Conservation (phyloP, 2,329 filamentous ascomycete species). For the Fusarium palustre region DNA sequence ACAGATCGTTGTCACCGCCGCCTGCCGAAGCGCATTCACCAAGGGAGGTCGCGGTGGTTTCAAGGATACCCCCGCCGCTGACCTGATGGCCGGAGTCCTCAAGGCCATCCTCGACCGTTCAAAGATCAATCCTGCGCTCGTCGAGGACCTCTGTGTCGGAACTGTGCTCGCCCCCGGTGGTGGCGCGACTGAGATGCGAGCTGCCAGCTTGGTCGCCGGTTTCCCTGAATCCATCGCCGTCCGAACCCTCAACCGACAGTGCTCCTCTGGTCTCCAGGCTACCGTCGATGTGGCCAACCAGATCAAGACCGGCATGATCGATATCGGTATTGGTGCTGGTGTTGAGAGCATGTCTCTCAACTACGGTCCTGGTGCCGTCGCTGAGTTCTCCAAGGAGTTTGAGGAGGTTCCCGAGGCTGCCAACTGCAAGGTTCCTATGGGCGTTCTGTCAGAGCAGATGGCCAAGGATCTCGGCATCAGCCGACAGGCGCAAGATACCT, state of each 20-base stretch:
- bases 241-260: conserved; percentile 91
- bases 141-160: conserved; percentile 94
- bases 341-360: conserved; percentile 96
- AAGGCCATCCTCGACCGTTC: conserved; percentile 85
- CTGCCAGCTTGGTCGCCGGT: conserved; percentile 88
- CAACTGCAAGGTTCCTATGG: conserved; percentile 99
- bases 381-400: conserved; percentile 91
- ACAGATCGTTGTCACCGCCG: conserved; percentile 90
- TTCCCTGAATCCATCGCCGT: conserved; percentile 89
- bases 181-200: conserved; percentile 96
- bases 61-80: conserved; percentile 91
- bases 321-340: conserved; percentile 91
- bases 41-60: conserved; percentile 94
- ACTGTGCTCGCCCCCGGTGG: conserved; percentile 92
- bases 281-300: conserved; percentile 95
- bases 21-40: conserved; percentile 90
- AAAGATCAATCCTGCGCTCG: conserved; percentile 85
- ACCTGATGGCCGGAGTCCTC: conserved; percentile 87
- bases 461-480: conserved; percentile 82
- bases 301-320: conserved; percentile 92
- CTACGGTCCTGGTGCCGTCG: conserved; percentile 89
- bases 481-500: conserved; percentile 85
- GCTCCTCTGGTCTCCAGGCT: conserved; percentile 91
- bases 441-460: conserved; percentile 93
- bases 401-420: conserved; percentile 83